Evolutionary conservation across 1,139 yeast species (phyloP).

Genomic region (Eremothecium cymbalariae): DNA sequence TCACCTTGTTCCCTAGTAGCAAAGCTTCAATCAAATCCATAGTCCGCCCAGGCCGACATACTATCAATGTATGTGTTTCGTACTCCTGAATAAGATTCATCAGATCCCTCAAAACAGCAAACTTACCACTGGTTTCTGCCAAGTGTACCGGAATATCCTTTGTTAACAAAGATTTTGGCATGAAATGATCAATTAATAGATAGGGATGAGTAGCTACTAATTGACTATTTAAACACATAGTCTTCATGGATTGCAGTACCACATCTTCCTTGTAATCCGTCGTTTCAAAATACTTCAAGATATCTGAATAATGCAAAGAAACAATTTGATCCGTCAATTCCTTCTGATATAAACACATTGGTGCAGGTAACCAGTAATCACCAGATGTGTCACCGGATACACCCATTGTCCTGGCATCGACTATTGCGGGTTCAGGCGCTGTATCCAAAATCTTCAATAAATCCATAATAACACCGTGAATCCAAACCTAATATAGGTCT

Average conservation of each 20-base stretch:
- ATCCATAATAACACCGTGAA: slow-evolving; percentile 56
- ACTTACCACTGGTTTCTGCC: slow-evolving; percentile 82
- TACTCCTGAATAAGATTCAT: slow-evolving; percentile 37
- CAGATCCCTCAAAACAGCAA: slow-evolving; percentile 56
- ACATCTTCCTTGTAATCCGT: slow-evolving; percentile 44
- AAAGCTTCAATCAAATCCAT: slow-evolving; percentile 76
- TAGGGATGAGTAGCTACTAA: slow-evolving; percentile 86
- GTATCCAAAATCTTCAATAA: slow-evolving; percentile 68
- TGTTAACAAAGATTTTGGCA: slow-evolving; percentile 72
- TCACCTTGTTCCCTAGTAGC: slow-evolving; percentile 58
- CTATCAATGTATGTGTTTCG: slow-evolving; percentile 42
- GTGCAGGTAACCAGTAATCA: slow-evolving; percentile 75
- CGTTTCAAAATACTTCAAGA: slow-evolving; percentile 76
- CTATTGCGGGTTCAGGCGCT: slow-evolving; percentile 76
- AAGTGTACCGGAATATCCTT: slow-evolving; percentile 71
- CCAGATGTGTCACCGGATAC: slow-evolving; percentile 41
- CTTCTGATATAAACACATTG: slow-evolving; percentile 81
- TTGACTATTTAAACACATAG: slow-evolving; percentile 67
- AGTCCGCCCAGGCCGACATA: slow-evolving; percentile 50
- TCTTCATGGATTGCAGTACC: slow-evolving; percentile 59
- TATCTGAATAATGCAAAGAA: slow-evolving; percentile 83
- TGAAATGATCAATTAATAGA: slow-evolving; percentile 69
- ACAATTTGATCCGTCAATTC: slow-evolving; percentile 91
- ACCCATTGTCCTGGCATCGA: slow-evolving; percentile 38
- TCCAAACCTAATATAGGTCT: no score